These are phyloP conservation scores for Fereydounia khargensis DNA, from an alignment of 1,284 basidiomycete genomes.

Conservation along the genomic window DNA sequence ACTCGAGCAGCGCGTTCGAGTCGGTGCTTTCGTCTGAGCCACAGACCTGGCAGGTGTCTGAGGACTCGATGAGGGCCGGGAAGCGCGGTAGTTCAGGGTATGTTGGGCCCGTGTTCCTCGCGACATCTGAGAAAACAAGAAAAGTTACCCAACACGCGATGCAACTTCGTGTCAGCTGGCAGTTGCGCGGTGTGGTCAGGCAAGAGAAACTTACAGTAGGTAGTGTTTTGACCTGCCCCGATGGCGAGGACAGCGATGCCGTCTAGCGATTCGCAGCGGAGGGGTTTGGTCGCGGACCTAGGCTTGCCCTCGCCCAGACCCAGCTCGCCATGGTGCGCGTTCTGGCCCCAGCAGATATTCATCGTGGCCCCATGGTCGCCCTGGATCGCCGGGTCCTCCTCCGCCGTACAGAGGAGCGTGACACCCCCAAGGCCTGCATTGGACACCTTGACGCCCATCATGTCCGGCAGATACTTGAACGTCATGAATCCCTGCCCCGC, in stretches of 20 bases:
- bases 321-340: conserved; percentile 70
- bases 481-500: conserved; percentile 33
- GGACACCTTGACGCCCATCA: conserved; percentile 47
- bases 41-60: conserved; percentile 73
- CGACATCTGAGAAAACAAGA: conserved; percentile 64
- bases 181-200: no score
- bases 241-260: conserved; percentile 77
- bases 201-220: conserved; percentile 61
- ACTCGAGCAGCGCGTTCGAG: conserved; percentile 47
- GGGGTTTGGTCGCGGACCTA: conserved; percentile 84
- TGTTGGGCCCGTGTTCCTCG: conserved; percentile 64
- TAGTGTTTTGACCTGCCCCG: conserved; percentile 79
- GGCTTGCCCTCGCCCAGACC: conserved; percentile 75
- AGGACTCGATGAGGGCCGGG: conserved; percentile 64
- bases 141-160: no score
- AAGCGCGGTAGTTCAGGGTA: conserved; percentile 50
- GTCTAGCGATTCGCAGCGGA: conserved; percentile 68
- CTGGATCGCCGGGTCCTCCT: conserved; percentile 61
- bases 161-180: no score
- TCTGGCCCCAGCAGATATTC: conserved; percentile 84
- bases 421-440: conserved; percentile 76
- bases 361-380: conserved; percentile 67
- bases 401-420: conserved; percentile 78
- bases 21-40: conserved; percentile 72
- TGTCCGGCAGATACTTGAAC: conserved; percentile 45